phyloP scores from a whole-genome alignment of 306 rosid species.

The Quercus robur region DNA sequence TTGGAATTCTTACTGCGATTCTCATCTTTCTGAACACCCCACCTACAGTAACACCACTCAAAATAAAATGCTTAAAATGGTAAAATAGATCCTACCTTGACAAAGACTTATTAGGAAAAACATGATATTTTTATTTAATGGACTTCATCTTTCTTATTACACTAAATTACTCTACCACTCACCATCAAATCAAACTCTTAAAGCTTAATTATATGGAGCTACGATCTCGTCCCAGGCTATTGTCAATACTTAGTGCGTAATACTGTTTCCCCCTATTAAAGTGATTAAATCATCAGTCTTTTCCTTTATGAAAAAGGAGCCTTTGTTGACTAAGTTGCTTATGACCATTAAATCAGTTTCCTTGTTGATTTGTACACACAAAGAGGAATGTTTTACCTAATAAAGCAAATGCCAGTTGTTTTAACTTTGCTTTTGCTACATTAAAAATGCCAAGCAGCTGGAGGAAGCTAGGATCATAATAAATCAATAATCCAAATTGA shows the following conservation, averaged over 20 bases:
- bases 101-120: background rate
- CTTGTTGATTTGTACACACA: slow-evolving; percentile 39
- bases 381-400: slow-evolving; percentile 48
- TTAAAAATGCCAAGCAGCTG: slow-evolving; percentile 34
- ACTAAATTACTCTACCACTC: background rate
- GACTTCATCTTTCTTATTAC: slow-evolving; percentile 3
- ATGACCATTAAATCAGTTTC: slow-evolving; percentile 38
- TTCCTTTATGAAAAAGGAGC: slow-evolving; percentile 2
- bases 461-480: background rate
- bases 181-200: slow-evolving; percentile 24
- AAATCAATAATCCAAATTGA: background rate
- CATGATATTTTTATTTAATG: slow-evolving; percentile 7
- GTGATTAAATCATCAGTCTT: slow-evolving; percentile 31
- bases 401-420: slow-evolving; percentile 38
- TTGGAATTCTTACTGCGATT: too few relatives aligned
- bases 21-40: too few relatives aligned
- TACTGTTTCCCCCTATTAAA: slow-evolving; percentile 18
- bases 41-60: too few relatives aligned
- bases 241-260: slow-evolving; percentile 30
- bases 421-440: slow-evolving; percentile 13
- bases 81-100: too few relatives aligned
- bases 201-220: slow-evolving; percentile 4
- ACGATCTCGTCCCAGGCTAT: background rate
- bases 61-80: too few relatives aligned
- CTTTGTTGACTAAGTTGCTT: slow-evolving; percentile 41